Evolutionary conservation across 2,329 filamentous ascomycete species (phyloP), one percentile per base, ranked within the genome.

Genomic region (Pleomassaria siparia): DNA sequence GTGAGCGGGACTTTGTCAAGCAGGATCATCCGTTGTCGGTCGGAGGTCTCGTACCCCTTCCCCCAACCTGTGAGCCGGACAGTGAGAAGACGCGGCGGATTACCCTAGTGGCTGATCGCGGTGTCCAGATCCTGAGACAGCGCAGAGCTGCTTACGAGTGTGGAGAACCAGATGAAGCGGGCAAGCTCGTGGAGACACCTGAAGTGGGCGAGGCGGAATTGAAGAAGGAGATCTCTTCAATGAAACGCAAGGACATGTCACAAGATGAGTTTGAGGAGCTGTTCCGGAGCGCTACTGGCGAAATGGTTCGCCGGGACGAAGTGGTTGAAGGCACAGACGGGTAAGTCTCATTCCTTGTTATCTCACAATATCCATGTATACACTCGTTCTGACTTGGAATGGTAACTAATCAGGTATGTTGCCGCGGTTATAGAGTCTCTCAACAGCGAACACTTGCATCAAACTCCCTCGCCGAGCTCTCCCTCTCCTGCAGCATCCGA

Each of bases 41-140:
- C 0, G 85, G 86, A 40, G 91, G 94, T 0, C 65, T 95, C 3
- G 64, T 97, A 4, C 94, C 94, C 7, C 75, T 99, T 8, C 85
- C 91, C 5, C 92, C 95, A 1, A 91, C 89, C 4, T 99, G 94
- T 70, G 92, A 96, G 72, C 88, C 94, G 0, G 95, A 99, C 70
- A 91, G 91, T 51, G 90, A 95, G 63, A 96, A 96, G 70, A 89
- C 87, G 7, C 84, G 89, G 30, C 87, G 88, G 15, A 87, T 97
- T 40, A 89, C 92, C 62, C 83, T 86, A 16, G 90, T 99, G 13
- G 90, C 91, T 7, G 87, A 97, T 66, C 88, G 86, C 68, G 91
- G 89, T 1, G 81, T 97, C 3, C 90, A 96, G 61, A 87, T 91
- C 60, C 80, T 99, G 40, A 83, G 94, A 44, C 84, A 95, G 57